These are phyloP conservation scores for Colletotrichum incanum DNA, from an alignment of 2,329 filamentous ascomycete species.

Conservation along the genomic window DNA sequence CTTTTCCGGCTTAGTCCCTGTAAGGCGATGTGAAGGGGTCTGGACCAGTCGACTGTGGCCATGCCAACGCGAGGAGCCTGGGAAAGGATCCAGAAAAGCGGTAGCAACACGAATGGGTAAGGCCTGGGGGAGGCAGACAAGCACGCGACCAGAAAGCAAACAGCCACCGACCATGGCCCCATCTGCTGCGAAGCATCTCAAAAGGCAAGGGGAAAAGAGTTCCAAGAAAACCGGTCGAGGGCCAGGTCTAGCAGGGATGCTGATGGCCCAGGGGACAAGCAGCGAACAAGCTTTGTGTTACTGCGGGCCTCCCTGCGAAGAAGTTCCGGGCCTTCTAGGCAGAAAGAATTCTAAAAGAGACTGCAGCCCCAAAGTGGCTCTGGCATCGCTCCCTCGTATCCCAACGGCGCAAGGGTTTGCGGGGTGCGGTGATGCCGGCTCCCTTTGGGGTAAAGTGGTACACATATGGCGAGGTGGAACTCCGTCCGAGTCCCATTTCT, in stretches of 20 bases:
- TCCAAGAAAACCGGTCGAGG: not conserved
- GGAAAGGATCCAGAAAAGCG: constrained; percentile 8
- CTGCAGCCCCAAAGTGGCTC: constrained; percentile 11
- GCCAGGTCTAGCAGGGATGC: not conserved
- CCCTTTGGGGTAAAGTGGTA: constrained; percentile 23
- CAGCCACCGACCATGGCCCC: not conserved
- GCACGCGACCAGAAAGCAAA: constrained; percentile 25
- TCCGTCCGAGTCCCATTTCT: constrained; percentile 6
- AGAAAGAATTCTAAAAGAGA: not conserved
- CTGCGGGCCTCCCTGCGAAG: constrained; percentile 20
- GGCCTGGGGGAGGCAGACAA: not conserved
- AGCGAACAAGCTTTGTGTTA: constrained; percentile 38
- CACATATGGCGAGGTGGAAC: constrained; percentile 23
- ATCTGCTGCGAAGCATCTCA: not conserved
- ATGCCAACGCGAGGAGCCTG: not conserved
- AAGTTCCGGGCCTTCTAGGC: constrained; percentile 5
- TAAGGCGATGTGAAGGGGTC: constrained; percentile 2
- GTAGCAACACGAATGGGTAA: not conserved
- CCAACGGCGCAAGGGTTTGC: constrained; percentile 9
- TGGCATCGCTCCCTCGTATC: constrained; percentile 27
- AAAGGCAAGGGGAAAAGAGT: not conserved
- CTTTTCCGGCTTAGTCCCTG: constrained; percentile 31
- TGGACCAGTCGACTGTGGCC: constrained; percentile 22
- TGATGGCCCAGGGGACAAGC: constrained; percentile 5
- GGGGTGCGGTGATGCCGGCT: constrained; percentile 26